These are phyloP conservation scores for Ascoidea tarda DNA, from an alignment of 805 yeast genomes.

Conservation along the genomic window DNA sequence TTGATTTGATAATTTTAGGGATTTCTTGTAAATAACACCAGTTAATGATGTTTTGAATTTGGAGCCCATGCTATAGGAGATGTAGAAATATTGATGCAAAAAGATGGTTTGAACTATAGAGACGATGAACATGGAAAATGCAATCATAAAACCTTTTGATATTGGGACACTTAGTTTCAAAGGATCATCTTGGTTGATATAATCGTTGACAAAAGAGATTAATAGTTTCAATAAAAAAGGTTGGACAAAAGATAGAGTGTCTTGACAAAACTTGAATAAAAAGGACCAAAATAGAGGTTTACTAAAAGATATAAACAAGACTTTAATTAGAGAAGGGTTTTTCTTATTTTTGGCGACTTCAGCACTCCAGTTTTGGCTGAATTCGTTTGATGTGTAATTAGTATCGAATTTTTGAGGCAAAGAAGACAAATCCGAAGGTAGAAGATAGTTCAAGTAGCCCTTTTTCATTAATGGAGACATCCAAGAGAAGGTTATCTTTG, in stretches of 20 bases:
- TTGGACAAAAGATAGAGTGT: slow-evolving; percentile 70
- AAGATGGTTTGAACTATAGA: slow-evolving; percentile 68
- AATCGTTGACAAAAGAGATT: slow-evolving; percentile 46
- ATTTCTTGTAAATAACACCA: slow-evolving; percentile 52
- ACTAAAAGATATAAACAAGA: slow-evolving; percentile 65
- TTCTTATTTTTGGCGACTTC: slow-evolving; percentile 25
- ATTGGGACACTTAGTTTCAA: slow-evolving; percentile 39
- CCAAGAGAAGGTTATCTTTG: slow-evolving; percentile 77
- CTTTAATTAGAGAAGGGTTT: slow-evolving; percentile 38
- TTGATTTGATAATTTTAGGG: slow-evolving; percentile 57
- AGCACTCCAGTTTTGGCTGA: slow-evolving; percentile 46
- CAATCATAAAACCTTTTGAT: slow-evolving; percentile 63
- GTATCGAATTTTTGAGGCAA: slow-evolving; percentile 60
- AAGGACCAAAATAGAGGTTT: slow-evolving; percentile 36
- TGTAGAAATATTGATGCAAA: slow-evolving; percentile 67
- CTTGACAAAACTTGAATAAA: slow-evolving; percentile 38
- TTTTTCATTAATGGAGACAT: slow-evolving; percentile 72
- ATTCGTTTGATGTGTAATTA: slow-evolving; percentile 28
- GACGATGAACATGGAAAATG: slow-evolving; percentile 57
- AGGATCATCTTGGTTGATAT: slow-evolving; percentile 17
- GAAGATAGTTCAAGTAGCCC: slow-evolving; percentile 51
- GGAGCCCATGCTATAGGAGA: slow-evolving; percentile 67
- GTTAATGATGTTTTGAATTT: slow-evolving; percentile 57
- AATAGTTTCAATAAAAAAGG: slow-evolving; percentile 67
- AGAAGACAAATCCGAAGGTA: slow-evolving; percentile 57